Base-by-base conservation (phyloP, 768 basidiomycete genomes). In the Trametes gibbosa region DNA sequence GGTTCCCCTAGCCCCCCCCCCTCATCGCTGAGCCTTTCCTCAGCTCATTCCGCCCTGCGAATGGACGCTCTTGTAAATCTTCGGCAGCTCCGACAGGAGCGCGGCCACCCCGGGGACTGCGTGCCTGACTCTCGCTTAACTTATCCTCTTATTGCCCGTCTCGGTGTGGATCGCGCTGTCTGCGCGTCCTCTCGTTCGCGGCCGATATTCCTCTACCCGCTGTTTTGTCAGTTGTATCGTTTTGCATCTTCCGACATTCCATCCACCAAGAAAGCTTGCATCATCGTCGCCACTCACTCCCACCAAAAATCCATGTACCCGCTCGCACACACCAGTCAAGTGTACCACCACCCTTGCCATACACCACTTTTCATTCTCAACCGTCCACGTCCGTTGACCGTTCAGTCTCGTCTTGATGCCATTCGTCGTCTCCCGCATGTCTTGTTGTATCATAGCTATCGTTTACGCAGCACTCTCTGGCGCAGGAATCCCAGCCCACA, bases 391-490 rank as follows among this genome's bases (percentile, higher is more conserved):
- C n/a, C 34, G 9, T 24, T n/a, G n/a, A n/a, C n/a, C n/a, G 32
- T 27, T 39, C 32, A 24, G 23, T n/a, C 53, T n/a, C 42, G 54
- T 40, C 42, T 34, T 53, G 29, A 23, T 21, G 27, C 19, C 10
- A 16, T 32, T 24, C 27, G 46, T 32, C 42, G 21, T 17, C 27
- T 29, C 17, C 12, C 45, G 21, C 17, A 48, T 39, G 16, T 39
- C 25, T 47, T 50, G 54, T 48, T 56, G 54, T 56, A 56, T 40
- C 37, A 56, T 56, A 56, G 37, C n/a, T 29, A 2, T 24, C 46
- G 19, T 17, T 12, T 14, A 2, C 42, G 43, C 27, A 10, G 14
- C n/a, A 16, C 27, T 32, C 27, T n/a, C 24, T 17, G 10, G 17
- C 40, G 9, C 12, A 12, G 39, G n/a, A 39, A 14, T 32, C 29